phyloP scores from a whole-genome alignment of 164 flowering plant genomes.

The Vitis amurensis region DNA sequence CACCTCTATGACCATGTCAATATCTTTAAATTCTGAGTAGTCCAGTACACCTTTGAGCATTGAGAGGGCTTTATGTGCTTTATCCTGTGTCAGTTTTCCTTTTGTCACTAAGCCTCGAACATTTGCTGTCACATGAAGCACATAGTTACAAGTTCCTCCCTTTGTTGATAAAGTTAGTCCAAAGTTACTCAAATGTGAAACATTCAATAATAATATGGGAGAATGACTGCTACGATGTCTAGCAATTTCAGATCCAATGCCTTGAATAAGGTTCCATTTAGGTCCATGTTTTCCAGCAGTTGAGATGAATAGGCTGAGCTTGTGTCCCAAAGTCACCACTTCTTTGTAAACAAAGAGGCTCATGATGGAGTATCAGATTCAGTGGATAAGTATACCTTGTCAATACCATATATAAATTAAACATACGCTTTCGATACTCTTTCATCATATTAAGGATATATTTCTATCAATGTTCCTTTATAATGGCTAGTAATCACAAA shows the following conservation, averaged over 20 bases:
- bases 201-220: background rate
- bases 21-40: slow-evolving; percentile 84
- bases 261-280: background rate
- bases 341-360: background rate
- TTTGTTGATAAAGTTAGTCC: background rate
- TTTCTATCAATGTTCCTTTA: too few relatives aligned
- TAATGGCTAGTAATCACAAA: too few relatives aligned
- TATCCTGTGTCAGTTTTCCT: slow-evolving; percentile 62
- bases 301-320: background rate
- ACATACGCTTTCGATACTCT: too few relatives aligned
- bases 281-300: background rate
- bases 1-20: slow-evolving; percentile 98
- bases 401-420: too few relatives aligned
- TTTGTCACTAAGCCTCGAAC: slow-evolving; percentile 60
- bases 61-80: slow-evolving; percentile 65
- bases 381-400: background rate
- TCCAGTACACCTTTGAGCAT: slow-evolving; percentile 82
- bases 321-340: background rate
- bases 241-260: background rate
- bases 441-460: too few relatives aligned
- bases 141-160: background rate
- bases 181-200: slow-evolving; percentile 9
- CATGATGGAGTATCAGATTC: background rate
- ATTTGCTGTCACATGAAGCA: slow-evolving; percentile 56
- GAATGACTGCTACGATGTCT: background rate